These are phyloP conservation scores for Rhizopogon salebrosus DNA, from an alignment of 768 basidiomycete genomes.

Conservation along the genomic window DNA sequence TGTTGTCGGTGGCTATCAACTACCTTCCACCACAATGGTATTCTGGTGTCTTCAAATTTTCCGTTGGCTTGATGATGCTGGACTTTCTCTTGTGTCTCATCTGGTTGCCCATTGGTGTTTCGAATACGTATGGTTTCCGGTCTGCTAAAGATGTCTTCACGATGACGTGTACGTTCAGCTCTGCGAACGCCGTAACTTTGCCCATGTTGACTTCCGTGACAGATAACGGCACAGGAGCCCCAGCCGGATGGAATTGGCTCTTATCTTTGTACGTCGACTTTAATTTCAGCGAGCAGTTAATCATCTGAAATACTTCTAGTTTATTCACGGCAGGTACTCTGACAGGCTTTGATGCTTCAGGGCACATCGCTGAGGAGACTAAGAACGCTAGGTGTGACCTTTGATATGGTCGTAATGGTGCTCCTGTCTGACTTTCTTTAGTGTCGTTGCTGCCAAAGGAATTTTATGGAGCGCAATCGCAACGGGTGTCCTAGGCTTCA, in stretches of 20 bases:
- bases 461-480: constrained; percentile 75
- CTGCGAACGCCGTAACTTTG: not conserved
- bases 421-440: constrained; percentile 17
- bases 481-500: constrained; percentile 76
- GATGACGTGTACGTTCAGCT: constrained; percentile 59
- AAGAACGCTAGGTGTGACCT: constrained; percentile 61
- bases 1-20: constrained; percentile 76
- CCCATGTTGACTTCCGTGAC: constrained; percentile 2
- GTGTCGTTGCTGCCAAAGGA: constrained; percentile 76
- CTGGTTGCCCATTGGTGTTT: constrained; percentile 91
- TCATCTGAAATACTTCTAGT: constrained; percentile 48
- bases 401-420: not conserved
- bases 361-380: constrained; percentile 86
- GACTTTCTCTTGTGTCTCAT: constrained; percentile 87
- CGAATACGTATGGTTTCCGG: constrained; percentile 85
- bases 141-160: constrained; percentile 81
- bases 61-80: constrained; percentile 68
- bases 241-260: constrained; percentile 88
- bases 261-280: constrained; percentile 63
- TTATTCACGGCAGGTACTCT: constrained; percentile 84
- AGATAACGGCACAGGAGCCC: constrained; percentile 90
- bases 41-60: constrained; percentile 72
- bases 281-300: not conserved
- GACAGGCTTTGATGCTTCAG: constrained; percentile 88
- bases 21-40: constrained; percentile 76